Conservation (phyloP, 2,329 filamentous ascomycete genomes). For the Fusarium fracticaudum region DNA sequence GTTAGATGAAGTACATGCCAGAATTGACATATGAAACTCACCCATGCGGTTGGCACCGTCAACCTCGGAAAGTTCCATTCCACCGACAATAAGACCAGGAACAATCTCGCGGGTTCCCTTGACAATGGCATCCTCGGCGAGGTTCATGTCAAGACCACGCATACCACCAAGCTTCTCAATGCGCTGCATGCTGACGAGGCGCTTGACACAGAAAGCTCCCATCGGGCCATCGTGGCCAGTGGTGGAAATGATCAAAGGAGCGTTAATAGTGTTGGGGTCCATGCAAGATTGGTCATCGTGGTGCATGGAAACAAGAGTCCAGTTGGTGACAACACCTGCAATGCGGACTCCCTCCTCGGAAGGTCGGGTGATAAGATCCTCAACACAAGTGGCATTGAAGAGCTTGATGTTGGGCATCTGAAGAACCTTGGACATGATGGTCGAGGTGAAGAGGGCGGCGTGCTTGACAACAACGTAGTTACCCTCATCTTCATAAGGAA, state of each 20-base stretch:
- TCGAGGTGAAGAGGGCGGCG: conserved; percentile 90
- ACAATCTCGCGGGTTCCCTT: conserved; percentile 90
- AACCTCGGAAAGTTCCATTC: conserved; percentile 92
- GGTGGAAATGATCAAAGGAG: conserved; percentile 86
- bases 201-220: conserved; percentile 90
- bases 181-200: conserved; percentile 86
- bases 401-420: conserved; percentile 92
- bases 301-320: conserved; percentile 89
- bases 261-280: conserved; percentile 98
- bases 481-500: conserved; percentile 88
- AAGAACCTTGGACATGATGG: conserved; percentile 84
- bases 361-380: conserved; percentile 89
- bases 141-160: conserved; percentile 93
- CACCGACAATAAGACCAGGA: conserved; percentile 89
- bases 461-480: conserved; percentile 94
- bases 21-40: conserved; percentile 24
- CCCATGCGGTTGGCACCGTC: conserved; percentile 94
- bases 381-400: conserved; percentile 93
- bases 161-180: conserved; percentile 89
- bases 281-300: conserved; percentile 93
- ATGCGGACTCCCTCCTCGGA: conserved; percentile 69
- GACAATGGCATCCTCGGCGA: conserved; percentile 91
- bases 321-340: conserved; percentile 93
- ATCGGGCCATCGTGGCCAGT: conserved; percentile 93
- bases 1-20: neutral